A percentile compares a stretch with the other conserved stretches of the same genome.
Evolutionary conservation across 139 green algal genomes (phyloP).

Genomic region (Nannochloris sp.): DNA sequence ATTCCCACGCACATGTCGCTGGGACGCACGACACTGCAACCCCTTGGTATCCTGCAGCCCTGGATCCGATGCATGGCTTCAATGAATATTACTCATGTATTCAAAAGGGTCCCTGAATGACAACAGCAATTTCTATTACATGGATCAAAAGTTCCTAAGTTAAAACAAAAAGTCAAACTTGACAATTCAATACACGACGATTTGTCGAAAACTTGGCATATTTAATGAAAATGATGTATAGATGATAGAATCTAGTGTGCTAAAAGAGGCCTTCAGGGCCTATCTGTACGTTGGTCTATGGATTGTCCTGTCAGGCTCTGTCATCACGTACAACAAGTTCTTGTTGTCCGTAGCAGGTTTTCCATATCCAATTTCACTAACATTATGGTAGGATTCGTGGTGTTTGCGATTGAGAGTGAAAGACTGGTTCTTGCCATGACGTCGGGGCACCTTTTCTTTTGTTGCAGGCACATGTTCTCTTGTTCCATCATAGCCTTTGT

Average conservation of each 20-base stretch:
- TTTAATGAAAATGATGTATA: background rate
- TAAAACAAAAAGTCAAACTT: too few species aligned
- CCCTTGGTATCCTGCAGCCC: too few species aligned
- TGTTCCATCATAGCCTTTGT: conserved; percentile 62
- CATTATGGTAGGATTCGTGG: conserved; percentile 22
- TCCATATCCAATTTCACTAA: conserved; percentile 82
- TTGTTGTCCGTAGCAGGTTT: conserved; percentile 74
- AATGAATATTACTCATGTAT: too few species aligned
- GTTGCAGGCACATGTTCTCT: conserved; percentile 79
- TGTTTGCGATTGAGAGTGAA: background rate
- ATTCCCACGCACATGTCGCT: too few species aligned
- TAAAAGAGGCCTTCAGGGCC: background rate
- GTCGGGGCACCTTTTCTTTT: conserved; percentile 8
- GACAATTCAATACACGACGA: too few species aligned
- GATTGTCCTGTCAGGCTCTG: conserved; percentile 15
- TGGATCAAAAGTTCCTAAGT: too few species aligned
- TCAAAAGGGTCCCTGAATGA: too few species aligned
- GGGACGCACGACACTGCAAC: too few species aligned
- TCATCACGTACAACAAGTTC: conserved; percentile 96
- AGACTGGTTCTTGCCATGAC: background rate
- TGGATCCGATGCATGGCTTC: too few species aligned
- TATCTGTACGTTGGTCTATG: conserved; percentile 5
- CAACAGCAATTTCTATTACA: too few species aligned
- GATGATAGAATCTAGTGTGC: background rate
- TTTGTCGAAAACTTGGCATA: background rate